A percentile compares a stretch with the other conserved stretches of the same genome.
Evolutionary conservation across 1,139 yeast genomes (phyloP).

Genomic region (Debaryomycetaceae sp.): DNA sequence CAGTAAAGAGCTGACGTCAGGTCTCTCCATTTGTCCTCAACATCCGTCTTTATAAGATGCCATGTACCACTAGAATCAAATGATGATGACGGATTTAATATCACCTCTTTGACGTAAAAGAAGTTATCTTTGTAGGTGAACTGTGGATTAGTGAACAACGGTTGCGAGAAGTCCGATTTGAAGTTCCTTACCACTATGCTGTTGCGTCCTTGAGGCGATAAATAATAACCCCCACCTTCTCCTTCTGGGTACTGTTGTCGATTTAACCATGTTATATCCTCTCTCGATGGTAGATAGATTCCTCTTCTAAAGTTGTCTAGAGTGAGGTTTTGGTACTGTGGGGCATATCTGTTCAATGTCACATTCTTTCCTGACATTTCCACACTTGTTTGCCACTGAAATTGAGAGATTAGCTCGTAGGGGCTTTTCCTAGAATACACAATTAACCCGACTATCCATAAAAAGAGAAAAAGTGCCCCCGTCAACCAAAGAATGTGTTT

Average conservation of each 20-base stretch:
- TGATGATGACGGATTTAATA: constrained; percentile 32
- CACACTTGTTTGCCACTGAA: constrained; percentile 27
- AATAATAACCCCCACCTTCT: constrained; percentile 28
- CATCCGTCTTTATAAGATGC: constrained; percentile 36
- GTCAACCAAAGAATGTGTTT: constrained; percentile 7
- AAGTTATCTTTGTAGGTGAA: constrained; percentile 33
- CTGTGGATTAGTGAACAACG: constrained; percentile 20
- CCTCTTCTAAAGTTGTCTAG: constrained; percentile 25
- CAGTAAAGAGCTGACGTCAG: constrained; percentile 40
- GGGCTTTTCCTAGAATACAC: constrained; percentile 29
- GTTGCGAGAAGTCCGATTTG: constrained; percentile 14
- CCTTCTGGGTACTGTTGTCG: constrained; percentile 28
- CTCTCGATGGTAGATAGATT: constrained; percentile 15
- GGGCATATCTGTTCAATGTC: constrained; percentile 29
- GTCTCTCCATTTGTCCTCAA: constrained; percentile 37
- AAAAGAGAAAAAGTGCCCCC: constrained; percentile 3
- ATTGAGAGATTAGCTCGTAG: constrained; percentile 14
- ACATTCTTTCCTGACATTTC: constrained; percentile 27
- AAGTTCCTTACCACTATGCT: constrained; percentile 20
- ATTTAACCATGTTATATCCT: constrained; percentile 27
- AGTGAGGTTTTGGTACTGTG: constrained; percentile 27
- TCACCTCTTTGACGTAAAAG: constrained; percentile 25
- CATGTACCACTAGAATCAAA: constrained; percentile 20
- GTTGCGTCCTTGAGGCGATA: constrained; percentile 16
- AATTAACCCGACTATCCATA: constrained; percentile 30